A percentile compares a stretch with the other conserved stretches of the same genome.
Evolutionary conservation across 2,329 filamentous ascomycete species (phyloP).

Genomic region (Penicillium sp.): DNA sequence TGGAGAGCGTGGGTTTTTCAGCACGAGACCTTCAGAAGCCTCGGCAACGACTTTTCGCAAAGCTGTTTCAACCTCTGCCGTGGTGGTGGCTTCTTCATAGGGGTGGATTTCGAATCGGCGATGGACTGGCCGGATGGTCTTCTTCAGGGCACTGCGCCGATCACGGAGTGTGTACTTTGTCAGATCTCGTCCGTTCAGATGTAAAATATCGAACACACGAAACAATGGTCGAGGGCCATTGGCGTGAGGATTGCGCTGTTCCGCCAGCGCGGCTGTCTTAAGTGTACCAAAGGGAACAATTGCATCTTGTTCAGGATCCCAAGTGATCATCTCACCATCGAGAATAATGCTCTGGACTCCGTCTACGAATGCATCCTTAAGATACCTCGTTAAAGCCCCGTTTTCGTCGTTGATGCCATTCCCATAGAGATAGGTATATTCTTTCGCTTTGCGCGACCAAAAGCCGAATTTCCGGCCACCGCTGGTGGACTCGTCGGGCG

Average conservation of each 20-base stretch:
- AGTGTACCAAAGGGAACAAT: slow-evolving; percentile 88
- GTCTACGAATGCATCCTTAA: slow-evolving; percentile 70
- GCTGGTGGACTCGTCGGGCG: slow-evolving; percentile 61
- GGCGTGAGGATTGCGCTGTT: slow-evolving; percentile 67
- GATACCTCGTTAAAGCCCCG: slow-evolving; percentile 73
- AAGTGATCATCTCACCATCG: slow-evolving; percentile 98
- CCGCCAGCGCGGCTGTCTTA: slow-evolving; percentile 81
- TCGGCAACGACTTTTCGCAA: slow-evolving; percentile 81
- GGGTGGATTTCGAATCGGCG: slow-evolving; percentile 79
- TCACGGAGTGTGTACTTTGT: slow-evolving; percentile 81
- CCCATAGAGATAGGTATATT: slow-evolving; percentile 94
- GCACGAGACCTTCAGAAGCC: slow-evolving; percentile 80
- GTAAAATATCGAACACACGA: slow-evolving; percentile 85
- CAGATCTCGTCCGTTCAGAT: slow-evolving; percentile 75
- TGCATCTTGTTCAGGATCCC: slow-evolving; percentile 81
- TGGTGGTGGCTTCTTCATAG: slow-evolving; percentile 62
- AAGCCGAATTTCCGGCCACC: slow-evolving; percentile 76
- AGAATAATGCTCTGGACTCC: slow-evolving; percentile 83
- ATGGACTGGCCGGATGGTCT: slow-evolving; percentile 64
- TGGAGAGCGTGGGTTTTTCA: slow-evolving; percentile 86
- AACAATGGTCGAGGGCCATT: slow-evolving; percentile 71
- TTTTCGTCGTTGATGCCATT: slow-evolving; percentile 68
- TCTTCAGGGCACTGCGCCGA: slow-evolving; percentile 69
- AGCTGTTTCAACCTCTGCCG: slow-evolving; percentile 71
- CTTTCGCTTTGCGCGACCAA: slow-evolving; percentile 94